Evolutionary conservation across 106 monocot species (phyloP), one percentile per base, ranked within the genome.

Genomic region (Ottelia alismoides): DNA sequence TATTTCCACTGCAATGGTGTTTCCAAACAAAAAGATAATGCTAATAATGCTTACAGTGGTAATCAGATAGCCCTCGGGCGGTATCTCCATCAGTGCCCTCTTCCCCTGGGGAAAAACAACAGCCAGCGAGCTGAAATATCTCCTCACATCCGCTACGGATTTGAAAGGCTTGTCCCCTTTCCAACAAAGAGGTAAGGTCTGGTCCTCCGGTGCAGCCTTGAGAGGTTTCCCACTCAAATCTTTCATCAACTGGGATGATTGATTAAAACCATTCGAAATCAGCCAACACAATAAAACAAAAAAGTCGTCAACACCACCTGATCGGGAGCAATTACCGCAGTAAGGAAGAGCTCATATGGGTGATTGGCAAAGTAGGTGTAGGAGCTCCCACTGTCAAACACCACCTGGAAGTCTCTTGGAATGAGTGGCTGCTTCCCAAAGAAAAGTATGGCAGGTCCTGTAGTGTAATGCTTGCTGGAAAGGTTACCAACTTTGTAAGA

Each of bases 131-230:
- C 32, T 75, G 72, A 84, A 91, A 52, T 72, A 75, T 20, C 62
- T 73, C 57, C 47, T 72, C 28, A 70, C 70, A 28, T 91, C 84
- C 2, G 21, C 12, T 0, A 84, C 40, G 16, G 90, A 80, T 45
- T 45, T 77, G 74, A 91, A 84, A 22, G 84, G 74, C 62, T 56
- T 77, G 21, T 63, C 62, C 0, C 80, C 90, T 63, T 79, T 74
- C 90, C 90, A 91, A 75, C 90, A 91, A 16, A 77, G 23, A 1
- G 90, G 80, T 27, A 91, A 70, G 0, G 72, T 27, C 3, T 28
- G 43, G 14, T 84, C 81, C n/a, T 81, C 77, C 2, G 28, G 22
- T 1, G 69, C 72, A 48, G 75, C 70, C 45, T 75, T 77, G 28
- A 91, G 49, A 10, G 79, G 67, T 22, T 58, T 66, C 49, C 53